Evolutionary conservation across 2,329 filamentous ascomycete genomes (phyloP).

Genomic region (Coniella vitis): DNA sequence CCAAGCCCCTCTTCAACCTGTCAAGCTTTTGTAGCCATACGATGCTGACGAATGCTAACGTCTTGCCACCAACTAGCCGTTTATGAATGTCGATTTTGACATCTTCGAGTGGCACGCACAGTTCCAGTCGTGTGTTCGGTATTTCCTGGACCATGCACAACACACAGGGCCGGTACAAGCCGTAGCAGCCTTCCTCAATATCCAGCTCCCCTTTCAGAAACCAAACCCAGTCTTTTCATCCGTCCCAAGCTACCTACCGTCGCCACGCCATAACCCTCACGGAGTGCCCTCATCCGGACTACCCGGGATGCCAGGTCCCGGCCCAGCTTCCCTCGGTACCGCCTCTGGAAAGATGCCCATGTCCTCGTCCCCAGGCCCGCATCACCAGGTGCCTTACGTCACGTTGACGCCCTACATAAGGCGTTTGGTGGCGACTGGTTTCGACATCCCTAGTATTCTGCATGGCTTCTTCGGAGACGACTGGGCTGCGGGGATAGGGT

Average conservation of each 20-base stretch:
- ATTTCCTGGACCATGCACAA: conserved; percentile 88
- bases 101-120: conserved; percentile 91
- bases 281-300: conserved; percentile 27
- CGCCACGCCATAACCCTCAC: conserved; percentile 23
- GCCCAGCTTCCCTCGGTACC: conserved; percentile 6
- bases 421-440: conserved; percentile 82
- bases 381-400: conserved; percentile 32
- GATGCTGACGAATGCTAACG: neutral
- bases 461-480: conserved; percentile 97
- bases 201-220: conserved; percentile 80
- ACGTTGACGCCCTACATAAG: conserved; percentile 85
- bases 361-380: conserved; percentile 12
- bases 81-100: conserved; percentile 54
- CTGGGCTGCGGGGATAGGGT: conserved; percentile 73
- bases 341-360: conserved; percentile 6
- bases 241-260: conserved; percentile 27
- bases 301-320: conserved; percentile 20
- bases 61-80: conserved; percentile 28
- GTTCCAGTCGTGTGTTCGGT: conserved; percentile 82
- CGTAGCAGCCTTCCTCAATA: conserved; percentile 85
- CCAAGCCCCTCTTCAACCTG: neutral
- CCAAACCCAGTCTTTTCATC: conserved; percentile 37
- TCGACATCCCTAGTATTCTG: conserved; percentile 79
- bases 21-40: neutral
- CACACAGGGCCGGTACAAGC: conserved; percentile 77